Evolutionary conservation across 2,329 filamentous ascomycete genomes (phyloP), one percentile per base, ranked within the genome.

Genomic region (Cytospora leucostoma): DNA sequence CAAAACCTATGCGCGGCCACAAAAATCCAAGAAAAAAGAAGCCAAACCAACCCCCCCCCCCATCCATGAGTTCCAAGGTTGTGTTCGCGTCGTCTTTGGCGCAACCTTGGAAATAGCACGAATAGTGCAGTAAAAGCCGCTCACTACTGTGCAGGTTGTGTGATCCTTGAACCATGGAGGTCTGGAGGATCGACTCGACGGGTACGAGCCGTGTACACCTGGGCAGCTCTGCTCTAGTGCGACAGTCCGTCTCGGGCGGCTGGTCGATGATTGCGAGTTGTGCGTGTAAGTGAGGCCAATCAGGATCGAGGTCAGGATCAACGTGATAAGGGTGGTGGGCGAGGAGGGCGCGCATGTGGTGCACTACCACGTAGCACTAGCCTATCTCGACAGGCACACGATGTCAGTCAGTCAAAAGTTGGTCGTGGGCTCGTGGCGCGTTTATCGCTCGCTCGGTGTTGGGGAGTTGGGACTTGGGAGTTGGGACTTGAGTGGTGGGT

Each of bases 291-390:
- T 52, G 55, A 51, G 57, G 37, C 64, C 64, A 66, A 66, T 66
- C 62, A 65, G 50, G 51, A 35, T n/a, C 11, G 47, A 21, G 21
- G 35, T 4, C 32, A 17, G 50, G 55, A 47, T 51, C 64, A 66
- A 66, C 64, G 64, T 64, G 64, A 62, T 65, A 53, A 66, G 64
- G 59, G 35, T 64, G 34, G 62, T 60, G 61, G 52, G 61, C 35
- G 49, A 47, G 27, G 57, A 47, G 17, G 56, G 40, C 47, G 21
- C 4, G 56, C n/a, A 35, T 35, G 54, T n/a, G 59, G 19, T 44
- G 13, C 27, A n/a, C 17, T 56, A 54, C 47, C 7, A 37, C 47
- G 54, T 37, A 47, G 34, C 27, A 50, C 52, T 32, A 40, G 49
- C n/a, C 44, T 21, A 4, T 19, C 2, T 21, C 12, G 47, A 64